These are phyloP conservation scores for Tripterygium wilfordii DNA, from an alignment of 177 flowering plant species.

Conservation along the genomic window DNA sequence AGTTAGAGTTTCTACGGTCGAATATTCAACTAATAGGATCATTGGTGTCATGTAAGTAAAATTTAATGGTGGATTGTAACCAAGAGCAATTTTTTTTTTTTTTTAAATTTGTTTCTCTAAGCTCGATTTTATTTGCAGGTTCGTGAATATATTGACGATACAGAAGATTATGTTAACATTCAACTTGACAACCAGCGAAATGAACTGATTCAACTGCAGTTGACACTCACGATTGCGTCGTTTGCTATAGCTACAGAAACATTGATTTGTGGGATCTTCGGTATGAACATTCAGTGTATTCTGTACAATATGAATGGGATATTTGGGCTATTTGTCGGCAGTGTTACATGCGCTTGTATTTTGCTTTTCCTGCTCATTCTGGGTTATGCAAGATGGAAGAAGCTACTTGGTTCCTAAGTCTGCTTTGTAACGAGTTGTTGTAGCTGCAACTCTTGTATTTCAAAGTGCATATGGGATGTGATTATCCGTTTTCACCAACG, in stretches of 20 bases:
- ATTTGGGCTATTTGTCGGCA: constrained; percentile 48
- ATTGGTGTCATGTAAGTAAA: too few relatives aligned
- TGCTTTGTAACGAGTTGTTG: too few relatives aligned
- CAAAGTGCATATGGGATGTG: too few relatives aligned
- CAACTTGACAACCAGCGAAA: constrained; percentile 97
- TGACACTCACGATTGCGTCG: constrained; percentile 82
- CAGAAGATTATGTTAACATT: constrained; percentile 98
- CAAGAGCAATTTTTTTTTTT: neutral
- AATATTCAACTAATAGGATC: too few relatives aligned
- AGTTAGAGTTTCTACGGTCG: too few relatives aligned
- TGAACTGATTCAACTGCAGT: constrained; percentile 88
- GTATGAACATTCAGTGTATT: constrained; percentile 84
- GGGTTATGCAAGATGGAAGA: constrained; percentile 93
- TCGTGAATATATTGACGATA: constrained; percentile 93
- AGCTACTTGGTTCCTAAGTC: constrained; percentile 70
- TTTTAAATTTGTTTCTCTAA: too few relatives aligned
- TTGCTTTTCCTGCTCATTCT: constrained; percentile 66
- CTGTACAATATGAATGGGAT: constrained; percentile 48
- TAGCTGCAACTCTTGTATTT: too few relatives aligned
- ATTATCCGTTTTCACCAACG: too few relatives aligned
- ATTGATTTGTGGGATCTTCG: constrained; percentile 68
- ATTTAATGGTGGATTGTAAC: too few relatives aligned
- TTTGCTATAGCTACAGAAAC: constrained; percentile 78
- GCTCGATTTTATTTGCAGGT: too few relatives aligned
- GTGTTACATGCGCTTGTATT: constrained; percentile 35